A percentile compares a stretch with the other conserved stretches of the same genome.
Conservation (phyloP, 495 filamentous ascomycete species). For the Durotheca rogersii region DNA sequence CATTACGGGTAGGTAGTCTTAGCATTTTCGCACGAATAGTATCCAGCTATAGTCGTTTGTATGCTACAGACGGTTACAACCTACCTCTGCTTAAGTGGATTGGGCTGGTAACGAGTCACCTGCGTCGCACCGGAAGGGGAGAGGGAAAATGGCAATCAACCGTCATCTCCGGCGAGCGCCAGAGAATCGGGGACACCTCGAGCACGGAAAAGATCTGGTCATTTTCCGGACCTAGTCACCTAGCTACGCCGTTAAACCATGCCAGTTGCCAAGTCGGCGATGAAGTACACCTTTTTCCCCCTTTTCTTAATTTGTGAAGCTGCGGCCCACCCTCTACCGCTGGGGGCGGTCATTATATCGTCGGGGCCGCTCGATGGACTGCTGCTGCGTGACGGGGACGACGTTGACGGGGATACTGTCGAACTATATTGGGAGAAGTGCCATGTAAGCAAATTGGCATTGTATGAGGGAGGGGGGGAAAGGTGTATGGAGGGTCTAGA, state of each 20-base stretch:
- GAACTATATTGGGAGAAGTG: constrained; percentile 61
- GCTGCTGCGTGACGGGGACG: constrained; percentile 83
- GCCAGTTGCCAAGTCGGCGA: constrained; percentile 42
- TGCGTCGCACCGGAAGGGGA: constrained; percentile 14
- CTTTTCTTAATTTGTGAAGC: constrained; percentile 15
- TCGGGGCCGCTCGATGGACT: constrained; percentile 70
- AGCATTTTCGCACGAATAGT: not conserved
- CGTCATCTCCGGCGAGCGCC: constrained; percentile 62
- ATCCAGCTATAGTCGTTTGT: not conserved
- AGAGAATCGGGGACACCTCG: constrained; percentile 90
- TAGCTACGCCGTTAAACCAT: constrained; percentile 41
- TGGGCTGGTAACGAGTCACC: constrained; percentile 18
- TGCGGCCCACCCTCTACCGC: constrained; percentile 43
- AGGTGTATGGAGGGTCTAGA: not conserved
- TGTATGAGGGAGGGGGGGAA: not conserved
- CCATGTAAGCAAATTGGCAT: constrained; percentile 28
- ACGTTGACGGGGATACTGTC: constrained; percentile 96
- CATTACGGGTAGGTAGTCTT: no score
- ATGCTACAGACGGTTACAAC: not conserved
- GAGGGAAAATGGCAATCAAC: constrained; percentile 83
- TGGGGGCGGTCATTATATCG: constrained; percentile 49
- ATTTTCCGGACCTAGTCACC: constrained; percentile 57
- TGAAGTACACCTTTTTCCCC: no score
- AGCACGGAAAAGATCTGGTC: constrained; percentile 61
- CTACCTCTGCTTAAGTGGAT: constrained; percentile 2